Evolutionary conservation across 2,329 filamentous ascomycete species (phyloP), one percentile per base, ranked within the genome.

Genomic region (Aspergillus felis): DNA sequence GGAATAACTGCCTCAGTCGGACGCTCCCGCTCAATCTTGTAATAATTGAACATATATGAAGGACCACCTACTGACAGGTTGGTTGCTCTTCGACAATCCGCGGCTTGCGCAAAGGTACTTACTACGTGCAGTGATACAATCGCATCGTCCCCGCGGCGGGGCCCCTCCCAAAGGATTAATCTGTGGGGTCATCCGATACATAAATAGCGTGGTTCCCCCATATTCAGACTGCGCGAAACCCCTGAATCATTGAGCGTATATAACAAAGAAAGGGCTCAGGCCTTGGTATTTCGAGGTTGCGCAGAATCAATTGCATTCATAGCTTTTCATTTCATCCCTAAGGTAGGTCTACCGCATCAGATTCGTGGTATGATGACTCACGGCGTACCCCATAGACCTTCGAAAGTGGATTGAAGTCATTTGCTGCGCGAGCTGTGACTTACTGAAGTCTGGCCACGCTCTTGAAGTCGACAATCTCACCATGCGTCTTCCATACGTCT

Each of bases 401-500:
- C 14, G 32, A 38, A 38, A 17, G 42, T 6, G 8, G 42, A 46
- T 46, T 46, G 42, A 24, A 24, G 42, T 10, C 22, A 46, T 14
- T 17, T 38, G 32, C 32, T 38, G 32, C 14, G 0, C 14, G 5
- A 17, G 32, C 7, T 35, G 32, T 6, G 14, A 14, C 14, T 8
- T 38, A 38, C 7, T 38, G 32, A n/a, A 38, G 14, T 17, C 32
- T 38, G 14, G 14, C 29, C 32, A 38, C 32, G 42, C 24, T 46
- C 20, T 46, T 46, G 42, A 46, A 57, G 28, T 25, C 27, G 29
- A 56, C 32, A 17, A 47, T 35, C 38, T n/a, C 61, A 74, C 38
- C 22, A 85, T 85, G 82, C 81, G 81, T 66, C 77, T 84, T 53
- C 75, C 78, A 42, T 85, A 84, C 70, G 75, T 82, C 48, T 65